These are phyloP conservation scores for Onygenales sp. DNA, from an alignment of 2,329 filamentous ascomycete genomes.

Conservation along the genomic window DNA sequence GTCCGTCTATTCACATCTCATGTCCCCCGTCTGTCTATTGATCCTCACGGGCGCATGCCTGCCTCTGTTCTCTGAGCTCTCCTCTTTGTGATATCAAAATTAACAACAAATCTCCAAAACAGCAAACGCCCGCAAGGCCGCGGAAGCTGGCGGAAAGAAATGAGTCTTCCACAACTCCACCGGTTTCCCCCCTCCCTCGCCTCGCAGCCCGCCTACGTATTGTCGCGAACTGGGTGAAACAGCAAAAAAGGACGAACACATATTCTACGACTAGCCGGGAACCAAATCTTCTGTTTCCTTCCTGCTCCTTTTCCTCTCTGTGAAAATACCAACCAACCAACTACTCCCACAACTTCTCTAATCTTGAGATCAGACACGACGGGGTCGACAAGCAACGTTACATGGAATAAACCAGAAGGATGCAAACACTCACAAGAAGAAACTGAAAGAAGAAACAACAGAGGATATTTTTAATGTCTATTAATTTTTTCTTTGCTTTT, in stretches of 20 bases:
- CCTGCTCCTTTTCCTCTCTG: background rate
- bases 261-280: background rate
- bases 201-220: background rate
- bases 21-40: too few species aligned
- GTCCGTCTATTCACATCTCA: too few species aligned
- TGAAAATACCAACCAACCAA: background rate
- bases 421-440: too few species aligned
- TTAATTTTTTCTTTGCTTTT: too few species aligned
- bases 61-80: too few species aligned
- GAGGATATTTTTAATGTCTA: too few species aligned
- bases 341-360: background rate
- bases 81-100: background rate
- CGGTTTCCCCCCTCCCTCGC: background rate
- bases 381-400: background rate
- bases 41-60: too few species aligned
- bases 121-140: constrained; percentile 11
- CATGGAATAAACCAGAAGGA: background rate
- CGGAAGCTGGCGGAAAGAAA: constrained; percentile 1
- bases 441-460: background rate
- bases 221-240: background rate
- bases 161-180: background rate
- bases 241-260: background rate
- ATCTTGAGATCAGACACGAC: constrained; percentile 1
- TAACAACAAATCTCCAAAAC: background rate
- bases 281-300: background rate